These are phyloP conservation scores for Fusarium clavum DNA, from an alignment of 2,329 filamentous ascomycete genomes.

Conservation along the genomic window DNA sequence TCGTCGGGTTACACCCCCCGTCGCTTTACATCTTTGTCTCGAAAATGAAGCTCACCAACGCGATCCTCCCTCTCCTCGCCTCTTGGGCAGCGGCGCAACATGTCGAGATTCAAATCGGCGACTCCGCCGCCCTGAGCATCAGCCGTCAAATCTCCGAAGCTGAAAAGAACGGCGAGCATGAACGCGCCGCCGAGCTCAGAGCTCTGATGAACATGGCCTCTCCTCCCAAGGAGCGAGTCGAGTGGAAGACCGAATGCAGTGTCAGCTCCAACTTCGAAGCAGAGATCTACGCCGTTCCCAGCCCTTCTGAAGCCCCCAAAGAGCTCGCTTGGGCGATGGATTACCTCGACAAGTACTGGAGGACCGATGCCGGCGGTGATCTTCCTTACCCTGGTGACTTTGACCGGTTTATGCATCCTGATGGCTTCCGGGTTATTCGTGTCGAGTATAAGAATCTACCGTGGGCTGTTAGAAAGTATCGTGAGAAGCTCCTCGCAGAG, in stretches of 20 bases:
- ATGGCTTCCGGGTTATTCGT: constrained; percentile 26
- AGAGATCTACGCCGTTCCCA: constrained; percentile 21
- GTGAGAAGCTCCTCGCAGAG: constrained; percentile 20
- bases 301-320: constrained; percentile 11
- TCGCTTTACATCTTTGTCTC: too few species aligned
- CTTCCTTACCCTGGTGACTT: constrained; percentile 34
- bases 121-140: neutral
- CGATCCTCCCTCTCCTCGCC: constrained; percentile 8
- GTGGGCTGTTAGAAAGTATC: constrained; percentile 30
- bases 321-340: constrained; percentile 28
- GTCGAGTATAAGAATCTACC: constrained; percentile 24
- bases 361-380: constrained; percentile 18
- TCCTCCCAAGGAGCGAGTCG: neutral
- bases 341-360: constrained; percentile 31
- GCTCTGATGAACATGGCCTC: neutral
- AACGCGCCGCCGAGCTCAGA: constrained; percentile 4
- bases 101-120: constrained; percentile 26
- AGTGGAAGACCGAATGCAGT: constrained; percentile 22
- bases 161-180: constrained; percentile 2
- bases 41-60: constrained; percentile 18
- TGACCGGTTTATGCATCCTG: constrained; percentile 23
- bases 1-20: neutral
- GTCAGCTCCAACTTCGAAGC: constrained; percentile 17
- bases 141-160: constrained; percentile 12
- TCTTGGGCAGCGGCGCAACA: constrained; percentile 13